phyloP scores from a whole-genome alignment of 352 stramenopile species.

The Phytophthora multivora region DNA sequence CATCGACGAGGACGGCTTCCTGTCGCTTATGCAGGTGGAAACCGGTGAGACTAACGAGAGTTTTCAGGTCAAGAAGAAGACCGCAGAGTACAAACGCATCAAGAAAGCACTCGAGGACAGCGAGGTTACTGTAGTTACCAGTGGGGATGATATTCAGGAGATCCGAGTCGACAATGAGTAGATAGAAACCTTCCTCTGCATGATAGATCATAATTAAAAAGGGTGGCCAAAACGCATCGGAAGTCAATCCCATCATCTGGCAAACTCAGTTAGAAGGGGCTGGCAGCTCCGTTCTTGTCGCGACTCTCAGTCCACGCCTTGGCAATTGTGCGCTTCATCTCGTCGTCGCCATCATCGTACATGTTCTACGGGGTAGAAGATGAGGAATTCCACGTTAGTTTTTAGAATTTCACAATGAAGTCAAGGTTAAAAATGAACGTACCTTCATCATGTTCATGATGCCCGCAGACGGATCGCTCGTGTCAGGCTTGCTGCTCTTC shows the following conservation, averaged over 20 bases:
- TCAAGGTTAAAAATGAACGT: conserved; percentile 1
- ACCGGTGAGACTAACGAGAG: conserved; percentile 72
- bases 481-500: conserved; percentile 50
- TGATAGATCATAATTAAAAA: conserved; percentile 37
- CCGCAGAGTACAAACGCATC: conserved; percentile 71
- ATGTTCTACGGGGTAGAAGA: conserved; percentile 64
- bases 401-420: neutral
- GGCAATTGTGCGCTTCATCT: conserved; percentile 91
- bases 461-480: conserved; percentile 71
- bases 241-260: conserved; percentile 6
- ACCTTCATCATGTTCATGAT: conserved; percentile 94
- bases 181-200: conserved; percentile 24
- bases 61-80: conserved; percentile 75
- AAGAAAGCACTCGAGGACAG: conserved; percentile 63
- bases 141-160: conserved; percentile 54
- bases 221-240: conserved; percentile 5
- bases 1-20: conserved; percentile 76
- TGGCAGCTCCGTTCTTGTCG: conserved; percentile 57
- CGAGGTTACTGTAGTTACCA: conserved; percentile 59
- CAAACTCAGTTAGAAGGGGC: conserved; percentile 24
- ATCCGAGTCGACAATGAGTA: conserved; percentile 42
- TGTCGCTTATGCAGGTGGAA: conserved; percentile 70
- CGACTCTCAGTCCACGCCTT: conserved; percentile 89
- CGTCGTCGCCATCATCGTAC: conserved; percentile 88
- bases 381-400: neutral